Evolutionary conservation across 768 basidiomycete genomes (phyloP).

Genomic region (Rhizopogon rudus): DNA sequence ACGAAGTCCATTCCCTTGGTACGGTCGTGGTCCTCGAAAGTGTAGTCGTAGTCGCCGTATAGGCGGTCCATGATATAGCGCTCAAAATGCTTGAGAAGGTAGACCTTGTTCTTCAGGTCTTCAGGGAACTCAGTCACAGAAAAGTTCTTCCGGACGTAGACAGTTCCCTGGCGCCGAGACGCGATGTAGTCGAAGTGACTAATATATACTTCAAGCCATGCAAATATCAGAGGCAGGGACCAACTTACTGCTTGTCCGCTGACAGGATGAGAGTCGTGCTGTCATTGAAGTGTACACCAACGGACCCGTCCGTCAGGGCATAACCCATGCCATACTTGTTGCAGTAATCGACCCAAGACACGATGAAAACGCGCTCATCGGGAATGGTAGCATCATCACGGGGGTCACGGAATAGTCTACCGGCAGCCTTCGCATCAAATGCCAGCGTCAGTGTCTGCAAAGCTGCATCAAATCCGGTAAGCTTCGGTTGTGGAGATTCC

Average conservation of each 20-base stretch:
- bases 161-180: slow-evolving; percentile 56
- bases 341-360: slow-evolving; percentile 99
- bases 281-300: slow-evolving; percentile 97
- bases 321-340: slow-evolving; percentile 99
- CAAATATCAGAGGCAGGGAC: slow-evolving; percentile 1
- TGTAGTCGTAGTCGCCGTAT: slow-evolving; percentile 80
- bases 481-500: slow-evolving; percentile 23
- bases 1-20: slow-evolving; percentile 92
- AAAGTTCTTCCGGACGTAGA: slow-evolving; percentile 69
- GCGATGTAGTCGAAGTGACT: slow-evolving; percentile 91
- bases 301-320: slow-evolving; percentile 89
- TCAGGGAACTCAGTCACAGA: slow-evolving; percentile 69
- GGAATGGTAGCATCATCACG: slow-evolving; percentile 48
- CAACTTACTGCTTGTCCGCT: slow-evolving; percentile 76
- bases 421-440: slow-evolving; percentile 62
- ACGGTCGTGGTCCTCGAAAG: slow-evolving; percentile 62
- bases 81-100: slow-evolving; percentile 91
- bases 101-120: slow-evolving; percentile 86
- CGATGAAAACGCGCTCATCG: slow-evolving; percentile 83
- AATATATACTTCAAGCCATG: not conserved
- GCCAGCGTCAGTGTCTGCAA: slow-evolving; percentile 48
- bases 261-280: slow-evolving; percentile 82
- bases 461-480: slow-evolving; percentile 66
- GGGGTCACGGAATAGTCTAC: slow-evolving; percentile 65
- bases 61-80: slow-evolving; percentile 90